Conservation (phyloP, 768 basidiomycete species). For the Guyanaporus albipodus region DNA sequence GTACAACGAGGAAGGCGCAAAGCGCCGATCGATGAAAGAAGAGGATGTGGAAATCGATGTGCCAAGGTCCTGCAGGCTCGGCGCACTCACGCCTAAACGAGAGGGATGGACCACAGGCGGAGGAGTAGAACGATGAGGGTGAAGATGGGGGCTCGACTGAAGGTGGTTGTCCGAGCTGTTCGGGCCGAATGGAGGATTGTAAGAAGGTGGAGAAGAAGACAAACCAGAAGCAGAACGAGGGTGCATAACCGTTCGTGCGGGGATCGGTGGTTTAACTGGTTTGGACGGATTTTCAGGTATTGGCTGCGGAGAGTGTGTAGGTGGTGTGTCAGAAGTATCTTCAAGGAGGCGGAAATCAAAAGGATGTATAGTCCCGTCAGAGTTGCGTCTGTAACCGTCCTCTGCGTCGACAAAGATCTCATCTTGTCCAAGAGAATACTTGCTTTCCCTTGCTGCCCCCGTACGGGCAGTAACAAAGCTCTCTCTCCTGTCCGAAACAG, state of each 20-base stretch:
- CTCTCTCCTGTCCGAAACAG: conserved; percentile 49
- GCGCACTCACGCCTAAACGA: conserved; percentile 14
- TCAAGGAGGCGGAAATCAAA: conserved; percentile 18
- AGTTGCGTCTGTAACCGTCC: conserved; percentile 21
- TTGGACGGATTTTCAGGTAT: conserved; percentile 3
- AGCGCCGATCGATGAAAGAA: conserved; percentile 51
- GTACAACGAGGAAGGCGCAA: conserved; percentile 42
- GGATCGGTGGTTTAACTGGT: conserved; percentile 19
- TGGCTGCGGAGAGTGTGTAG: neutral
- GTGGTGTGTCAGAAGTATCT: conserved; percentile 7
- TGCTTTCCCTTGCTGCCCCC: conserved; percentile 27
- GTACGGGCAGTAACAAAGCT: conserved; percentile 52
- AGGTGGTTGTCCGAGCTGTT: conserved; percentile 18
- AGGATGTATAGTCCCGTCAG: conserved; percentile 20
- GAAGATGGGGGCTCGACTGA: conserved; percentile 7
- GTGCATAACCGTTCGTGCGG: conserved; percentile 12
- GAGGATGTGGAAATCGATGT: conserved; percentile 37
- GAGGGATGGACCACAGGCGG: conserved; percentile 6
- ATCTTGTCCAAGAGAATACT: conserved; percentile 27
- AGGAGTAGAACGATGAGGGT: conserved; percentile 13
- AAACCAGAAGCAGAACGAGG: conserved; percentile 16
- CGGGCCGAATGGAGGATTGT: conserved; percentile 16
- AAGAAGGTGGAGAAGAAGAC: conserved; percentile 26
- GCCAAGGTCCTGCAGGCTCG: conserved; percentile 28
- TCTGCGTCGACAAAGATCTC: conserved; percentile 28